Evolutionary conservation across 75 land plant genomes (phyloP).

Genomic region (Larix kaempferi): DNA sequence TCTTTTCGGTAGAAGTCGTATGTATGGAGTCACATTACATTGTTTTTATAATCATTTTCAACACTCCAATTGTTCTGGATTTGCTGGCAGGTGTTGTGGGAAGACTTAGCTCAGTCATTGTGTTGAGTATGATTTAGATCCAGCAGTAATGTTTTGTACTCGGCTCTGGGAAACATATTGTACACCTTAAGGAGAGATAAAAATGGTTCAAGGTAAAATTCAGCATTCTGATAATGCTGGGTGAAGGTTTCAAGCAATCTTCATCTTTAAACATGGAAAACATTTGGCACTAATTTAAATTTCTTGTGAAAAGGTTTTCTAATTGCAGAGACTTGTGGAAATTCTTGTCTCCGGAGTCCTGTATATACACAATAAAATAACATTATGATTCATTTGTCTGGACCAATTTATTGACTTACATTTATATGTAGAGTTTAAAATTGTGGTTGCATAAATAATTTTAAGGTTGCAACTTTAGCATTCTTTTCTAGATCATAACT

Average conservation of each 20-base stretch:
- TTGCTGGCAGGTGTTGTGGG: slow-evolving; percentile 9
- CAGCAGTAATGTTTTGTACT: too few relatives aligned
- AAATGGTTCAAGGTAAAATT: not conserved
- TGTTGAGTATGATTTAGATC: not conserved
- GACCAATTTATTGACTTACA: not conserved
- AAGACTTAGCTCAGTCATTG: not conserved
- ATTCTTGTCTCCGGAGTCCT: not conserved
- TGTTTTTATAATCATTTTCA: not conserved
- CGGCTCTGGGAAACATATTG: not conserved
- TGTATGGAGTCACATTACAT: not conserved
- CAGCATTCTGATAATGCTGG: not conserved
- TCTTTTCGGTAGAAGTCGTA: not conserved
- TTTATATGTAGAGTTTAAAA: not conserved
- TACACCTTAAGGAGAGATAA: not conserved
- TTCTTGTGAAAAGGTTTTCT: not conserved
- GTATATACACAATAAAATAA: not conserved
- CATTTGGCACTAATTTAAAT: not conserved
- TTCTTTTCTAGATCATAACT: not conserved
- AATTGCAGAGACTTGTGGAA: not conserved
- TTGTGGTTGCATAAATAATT: not conserved
- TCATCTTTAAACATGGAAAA: not conserved
- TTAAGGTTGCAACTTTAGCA: not conserved
- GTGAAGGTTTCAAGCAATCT: not conserved
- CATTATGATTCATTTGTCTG: not conserved
- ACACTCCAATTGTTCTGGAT: not conserved